These are phyloP conservation scores for Beta corolliflora DNA, from an alignment of 179 eudicot species.

Conservation along the genomic window DNA sequence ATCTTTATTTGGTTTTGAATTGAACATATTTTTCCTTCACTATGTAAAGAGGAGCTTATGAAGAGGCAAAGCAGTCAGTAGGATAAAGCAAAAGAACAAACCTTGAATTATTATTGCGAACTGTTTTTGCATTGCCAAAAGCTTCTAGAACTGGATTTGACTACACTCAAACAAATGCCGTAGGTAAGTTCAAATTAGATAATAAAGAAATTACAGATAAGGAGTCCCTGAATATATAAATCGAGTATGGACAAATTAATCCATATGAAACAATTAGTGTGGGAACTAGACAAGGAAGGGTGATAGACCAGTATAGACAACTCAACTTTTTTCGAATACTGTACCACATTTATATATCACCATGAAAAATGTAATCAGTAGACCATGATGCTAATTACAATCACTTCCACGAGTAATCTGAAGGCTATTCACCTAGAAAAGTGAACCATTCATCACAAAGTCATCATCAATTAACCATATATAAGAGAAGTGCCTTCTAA, in stretches of 20 bases:
- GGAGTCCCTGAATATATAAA: background rate
- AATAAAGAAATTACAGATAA: background rate
- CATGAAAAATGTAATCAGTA: background rate
- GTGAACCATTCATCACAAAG: no score
- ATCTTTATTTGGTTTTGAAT: background rate
- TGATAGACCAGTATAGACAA: background rate
- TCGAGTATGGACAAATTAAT: background rate
- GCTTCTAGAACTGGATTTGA: conserved; percentile 99
- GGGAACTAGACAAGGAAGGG: background rate
- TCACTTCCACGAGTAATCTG: no score
- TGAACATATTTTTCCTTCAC: background rate
- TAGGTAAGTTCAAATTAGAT: conserved; percentile 2
- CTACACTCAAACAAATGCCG: conserved; percentile 47
- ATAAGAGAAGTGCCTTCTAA: no score
- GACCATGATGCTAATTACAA: background rate
- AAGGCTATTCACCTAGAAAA: no score
- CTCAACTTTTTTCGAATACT: background rate
- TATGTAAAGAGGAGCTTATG: background rate
- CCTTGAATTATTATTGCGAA: conserved; percentile 97
- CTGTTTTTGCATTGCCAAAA: conserved; percentile 97
- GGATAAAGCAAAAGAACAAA: conserved; percentile 34
- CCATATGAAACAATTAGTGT: conserved; percentile 8
- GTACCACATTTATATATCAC: background rate
- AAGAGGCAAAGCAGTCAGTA: background rate
- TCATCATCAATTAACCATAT: no score